phyloP scores from a whole-genome alignment of 176 grass and related monocot species.

The Oryza glumipatula region DNA sequence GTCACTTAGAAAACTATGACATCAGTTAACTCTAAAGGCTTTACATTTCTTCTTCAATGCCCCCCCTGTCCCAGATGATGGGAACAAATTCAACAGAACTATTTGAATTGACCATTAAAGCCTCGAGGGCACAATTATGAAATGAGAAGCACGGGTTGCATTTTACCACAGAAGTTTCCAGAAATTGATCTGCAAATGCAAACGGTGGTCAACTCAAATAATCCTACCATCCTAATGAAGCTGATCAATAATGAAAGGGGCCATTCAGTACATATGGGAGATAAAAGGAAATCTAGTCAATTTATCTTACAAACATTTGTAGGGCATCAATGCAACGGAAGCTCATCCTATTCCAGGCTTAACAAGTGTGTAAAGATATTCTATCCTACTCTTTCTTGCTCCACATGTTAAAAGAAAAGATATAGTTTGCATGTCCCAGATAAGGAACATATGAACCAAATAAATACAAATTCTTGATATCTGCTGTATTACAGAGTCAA shows the following conservation, averaged over 20 bases:
- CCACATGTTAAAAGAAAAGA: conserved; percentile 8
- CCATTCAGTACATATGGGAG: not conserved
- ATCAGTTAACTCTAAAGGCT: conserved; percentile 2
- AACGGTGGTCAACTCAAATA: conserved; percentile 26
- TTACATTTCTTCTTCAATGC: conserved; percentile 14
- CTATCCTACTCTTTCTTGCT: conserved; percentile 16
- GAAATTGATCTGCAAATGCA: conserved; percentile 32
- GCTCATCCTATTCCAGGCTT: conserved; percentile 2
- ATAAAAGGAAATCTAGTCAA: not conserved
- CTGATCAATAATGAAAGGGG: conserved; percentile 9
- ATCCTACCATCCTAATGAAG: conserved; percentile 9
- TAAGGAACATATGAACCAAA: conserved; percentile 18
- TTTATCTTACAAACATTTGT: not conserved
- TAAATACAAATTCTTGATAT: not conserved
- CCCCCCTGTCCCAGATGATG: conserved; percentile 12
- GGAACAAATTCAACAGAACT: conserved; percentile 3
- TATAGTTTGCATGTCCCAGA: not conserved
- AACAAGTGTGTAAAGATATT: not conserved
- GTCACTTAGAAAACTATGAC: not conserved
- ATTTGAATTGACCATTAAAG: conserved; percentile 10
- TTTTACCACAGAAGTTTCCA: conserved; percentile 10
- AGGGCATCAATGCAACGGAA: not conserved
- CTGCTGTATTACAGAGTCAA: conserved; percentile 14
- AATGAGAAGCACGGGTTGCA: not conserved
- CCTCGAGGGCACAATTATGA: conserved; percentile 6